These are phyloP conservation scores for Primulina tabacum DNA, from an alignment of 257 asterid genomes.

Conservation along the genomic window DNA sequence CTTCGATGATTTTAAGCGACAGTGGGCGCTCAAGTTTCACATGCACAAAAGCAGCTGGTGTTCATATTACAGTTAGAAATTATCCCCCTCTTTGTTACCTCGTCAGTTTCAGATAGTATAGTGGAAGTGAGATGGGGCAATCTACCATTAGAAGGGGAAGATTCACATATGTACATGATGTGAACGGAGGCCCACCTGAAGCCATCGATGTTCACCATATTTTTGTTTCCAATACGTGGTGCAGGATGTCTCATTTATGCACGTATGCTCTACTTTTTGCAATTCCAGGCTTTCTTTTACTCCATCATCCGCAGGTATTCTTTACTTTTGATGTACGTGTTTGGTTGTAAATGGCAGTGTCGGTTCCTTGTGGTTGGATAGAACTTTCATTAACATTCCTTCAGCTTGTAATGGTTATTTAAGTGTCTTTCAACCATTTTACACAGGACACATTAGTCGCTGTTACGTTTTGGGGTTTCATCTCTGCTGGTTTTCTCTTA, in stretches of 20 bases:
- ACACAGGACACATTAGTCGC: slow-evolving; percentile 40
- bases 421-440: slow-evolving; percentile 20
- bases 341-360: background rate
- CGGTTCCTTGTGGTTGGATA: background rate
- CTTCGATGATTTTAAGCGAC: background rate
- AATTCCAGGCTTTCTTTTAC: slow-evolving; percentile 27
- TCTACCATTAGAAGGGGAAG: slow-evolving; percentile 36
- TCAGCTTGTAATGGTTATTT: background rate
- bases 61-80: background rate
- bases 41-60: no score
- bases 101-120: slow-evolving; percentile 1
- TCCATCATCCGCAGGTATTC: slow-evolving; percentile 46
- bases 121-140: slow-evolving; percentile 31
- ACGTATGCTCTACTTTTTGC: slow-evolving; percentile 37
- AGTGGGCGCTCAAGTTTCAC: no score
- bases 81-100: no score
- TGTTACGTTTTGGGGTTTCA: slow-evolving; percentile 39
- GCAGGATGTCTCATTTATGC: slow-evolving; percentile 26
- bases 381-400: background rate
- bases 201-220: slow-evolving; percentile 57
- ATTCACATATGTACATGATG: slow-evolving; percentile 53
- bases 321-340: background rate
- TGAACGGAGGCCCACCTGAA: slow-evolving; percentile 32
- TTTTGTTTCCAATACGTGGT: background rate
- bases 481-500: slow-evolving; percentile 33